Evolutionary conservation across 129 eudicot species (phyloP).

Genomic region (Centrapalus pauciflorus): DNA sequence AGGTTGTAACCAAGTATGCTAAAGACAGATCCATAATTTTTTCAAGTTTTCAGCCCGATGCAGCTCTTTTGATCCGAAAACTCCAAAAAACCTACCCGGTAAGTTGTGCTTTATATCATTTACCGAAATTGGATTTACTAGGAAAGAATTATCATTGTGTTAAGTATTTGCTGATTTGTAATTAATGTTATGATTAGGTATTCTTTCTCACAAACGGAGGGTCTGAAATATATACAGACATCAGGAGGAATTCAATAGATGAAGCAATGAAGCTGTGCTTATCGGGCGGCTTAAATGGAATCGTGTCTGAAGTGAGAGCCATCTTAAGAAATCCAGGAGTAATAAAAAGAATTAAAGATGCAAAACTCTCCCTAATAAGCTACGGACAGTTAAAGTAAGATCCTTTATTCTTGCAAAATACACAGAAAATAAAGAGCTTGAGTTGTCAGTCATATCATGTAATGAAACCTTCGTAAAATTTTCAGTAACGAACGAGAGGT

Average conservation of each 20-base stretch:
- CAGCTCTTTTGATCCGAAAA: conserved; percentile 44
- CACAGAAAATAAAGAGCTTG: too few species aligned
- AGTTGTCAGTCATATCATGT: background rate
- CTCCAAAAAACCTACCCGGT: conserved; percentile 61
- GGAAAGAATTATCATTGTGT: background rate
- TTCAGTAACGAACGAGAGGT: conserved; percentile 66
- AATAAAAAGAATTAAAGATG: conserved; percentile 42
- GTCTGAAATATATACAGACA: conserved; percentile 44
- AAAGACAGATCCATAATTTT: conserved; percentile 51
- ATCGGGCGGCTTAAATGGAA: conserved; percentile 52
- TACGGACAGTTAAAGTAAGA: conserved; percentile 74
- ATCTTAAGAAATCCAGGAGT: conserved; percentile 56
- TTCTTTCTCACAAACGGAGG: conserved; percentile 81
- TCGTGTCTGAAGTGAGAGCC: conserved; percentile 62
- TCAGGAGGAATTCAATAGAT: conserved; percentile 67
- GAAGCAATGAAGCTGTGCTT: conserved; percentile 67
- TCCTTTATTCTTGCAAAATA: conserved; percentile 3
- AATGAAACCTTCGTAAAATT: background rate
- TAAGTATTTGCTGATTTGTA: conserved; percentile 7
- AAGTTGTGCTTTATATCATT: conserved; percentile 8
- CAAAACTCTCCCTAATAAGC: conserved; percentile 54
- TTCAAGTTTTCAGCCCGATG: conserved; percentile 80
- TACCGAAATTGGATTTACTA: background rate
- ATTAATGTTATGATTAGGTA: conserved; percentile 31
- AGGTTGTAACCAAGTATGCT: conserved; percentile 58